These are phyloP conservation scores for Escallonia rubra DNA, from an alignment of 129 eudicot genomes.

Conservation along the genomic window DNA sequence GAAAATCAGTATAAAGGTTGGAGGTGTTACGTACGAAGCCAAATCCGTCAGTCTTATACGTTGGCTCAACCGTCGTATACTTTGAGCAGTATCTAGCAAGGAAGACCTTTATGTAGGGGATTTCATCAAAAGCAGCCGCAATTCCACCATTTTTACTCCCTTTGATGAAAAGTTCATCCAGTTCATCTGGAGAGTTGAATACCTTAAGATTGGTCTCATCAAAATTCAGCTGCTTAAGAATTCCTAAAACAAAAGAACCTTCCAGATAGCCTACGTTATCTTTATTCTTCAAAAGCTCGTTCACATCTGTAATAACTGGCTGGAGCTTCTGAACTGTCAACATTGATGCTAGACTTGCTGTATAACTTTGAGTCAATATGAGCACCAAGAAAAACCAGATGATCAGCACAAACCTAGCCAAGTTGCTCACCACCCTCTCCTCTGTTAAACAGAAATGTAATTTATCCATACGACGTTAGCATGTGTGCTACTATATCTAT, in stretches of 20 bases:
- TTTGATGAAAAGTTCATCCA: constrained; percentile 13
- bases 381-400: constrained; percentile 63
- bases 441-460: constrained; percentile 10
- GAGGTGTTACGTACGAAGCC: constrained; percentile 33
- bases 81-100: constrained; percentile 24
- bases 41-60: constrained; percentile 33
- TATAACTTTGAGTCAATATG: constrained; percentile 54
- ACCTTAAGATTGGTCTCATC: constrained; percentile 13
- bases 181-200: constrained; percentile 12
- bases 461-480: no score
- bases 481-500: not conserved
- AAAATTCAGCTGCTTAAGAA: constrained; percentile 21
- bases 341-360: constrained; percentile 68
- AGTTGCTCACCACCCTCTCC: constrained; percentile 45
- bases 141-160: constrained; percentile 33
- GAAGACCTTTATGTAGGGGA: constrained; percentile 31
- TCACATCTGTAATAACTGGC: constrained; percentile 38
- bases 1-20: no score
- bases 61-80: constrained; percentile 29
- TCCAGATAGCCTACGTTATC: constrained; percentile 35
- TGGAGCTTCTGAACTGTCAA: constrained; percentile 51
- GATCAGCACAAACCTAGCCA: constrained; percentile 57
- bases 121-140: constrained; percentile 37
- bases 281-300: constrained; percentile 25
- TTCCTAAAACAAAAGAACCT: constrained; percentile 38